Base-by-base conservation (phyloP, 2,329 filamentous ascomycete genomes). In the Clarireedia paspali region DNA sequence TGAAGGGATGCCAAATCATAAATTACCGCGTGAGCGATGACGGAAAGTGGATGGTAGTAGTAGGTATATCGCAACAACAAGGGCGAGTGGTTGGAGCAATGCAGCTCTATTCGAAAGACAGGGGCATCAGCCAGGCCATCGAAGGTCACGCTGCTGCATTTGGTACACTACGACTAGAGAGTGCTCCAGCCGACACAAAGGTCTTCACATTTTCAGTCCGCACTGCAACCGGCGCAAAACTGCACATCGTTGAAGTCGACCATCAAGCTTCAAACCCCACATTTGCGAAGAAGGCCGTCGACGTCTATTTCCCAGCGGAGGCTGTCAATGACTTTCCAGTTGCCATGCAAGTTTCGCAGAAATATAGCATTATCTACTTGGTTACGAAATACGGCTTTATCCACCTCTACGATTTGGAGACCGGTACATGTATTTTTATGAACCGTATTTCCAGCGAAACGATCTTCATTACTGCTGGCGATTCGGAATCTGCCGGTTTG, bases 361-460 rank as follows among this genome's bases (percentile, higher is more conserved):
- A 94, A 75, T 99, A 99, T 74, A 92, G 91, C 68, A 85, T 99
- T 70, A 87, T 99, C 68, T 96, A 96, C 74, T 84, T 99, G 67
- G 90, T 99, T 60, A 99, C 94, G 56, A 99, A 99, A 73, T 99
- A 96, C 68, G 94, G 94, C 53, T 99, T 97, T 75, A 97, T 99
- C 67, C 94, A 99, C 74, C 82, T 99, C 24, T 97, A 99, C 75
- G 95, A 99, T 69, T 83, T 99, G 56, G 95, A 99, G 77, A 94
- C 89, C 6, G 95, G 89, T 57, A 88, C 88, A 12, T 95, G 90
- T 71, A 94, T 99, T 70, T 99, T 96, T 82, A 95, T 99, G 91
- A 99, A 99, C 80, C 88, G 95, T 66, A 99, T 99, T 68, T 99
- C 94, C 36, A 96, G 91, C 77, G 94, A 99, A 71, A 99, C 94